Evolutionary conservation across 169 alveolate species (phyloP).

Genomic region (Plasmodium berghei): DNA sequence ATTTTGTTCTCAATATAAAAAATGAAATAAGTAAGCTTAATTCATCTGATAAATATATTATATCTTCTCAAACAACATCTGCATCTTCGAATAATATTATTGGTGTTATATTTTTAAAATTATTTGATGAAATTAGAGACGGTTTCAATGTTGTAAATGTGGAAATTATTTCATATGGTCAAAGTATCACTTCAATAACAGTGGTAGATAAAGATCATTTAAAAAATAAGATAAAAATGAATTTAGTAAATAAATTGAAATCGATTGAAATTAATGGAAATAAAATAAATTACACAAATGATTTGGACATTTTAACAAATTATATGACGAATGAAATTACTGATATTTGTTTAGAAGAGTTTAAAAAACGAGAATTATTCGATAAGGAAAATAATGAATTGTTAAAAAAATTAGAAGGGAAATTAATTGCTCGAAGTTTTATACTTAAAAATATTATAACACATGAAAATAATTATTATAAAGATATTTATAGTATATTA

Average conservation of each 20-base stretch:
- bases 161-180: conserved; percentile 2
- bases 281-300: conserved; percentile 1
- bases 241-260: not conserved
- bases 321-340: conserved; percentile 16
- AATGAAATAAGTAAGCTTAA: not conserved
- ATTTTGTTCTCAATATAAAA: conserved; percentile 1
- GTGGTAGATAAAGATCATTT: conserved; percentile 4
- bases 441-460: conserved; percentile 24
- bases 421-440: conserved; percentile 51
- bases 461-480: conserved; percentile 66
- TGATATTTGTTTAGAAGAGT: conserved; percentile 1
- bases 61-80: too few relatives aligned
- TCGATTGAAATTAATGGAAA: conserved; percentile 11
- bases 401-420: conserved; percentile 43
- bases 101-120: conserved; percentile 1
- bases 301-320: not conserved
- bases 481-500: conserved; percentile 47
- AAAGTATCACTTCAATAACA: not conserved
- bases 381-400: conserved; percentile 41
- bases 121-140: conserved; percentile 6
- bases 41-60: not conserved
- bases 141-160: not conserved
- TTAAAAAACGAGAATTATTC: conserved; percentile 12
- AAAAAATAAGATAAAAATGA: not conserved
- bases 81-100: not conserved